phyloP scores from a whole-genome alignment of 2,329 filamentous ascomycete species.

The Nemania bipapillata region DNA sequence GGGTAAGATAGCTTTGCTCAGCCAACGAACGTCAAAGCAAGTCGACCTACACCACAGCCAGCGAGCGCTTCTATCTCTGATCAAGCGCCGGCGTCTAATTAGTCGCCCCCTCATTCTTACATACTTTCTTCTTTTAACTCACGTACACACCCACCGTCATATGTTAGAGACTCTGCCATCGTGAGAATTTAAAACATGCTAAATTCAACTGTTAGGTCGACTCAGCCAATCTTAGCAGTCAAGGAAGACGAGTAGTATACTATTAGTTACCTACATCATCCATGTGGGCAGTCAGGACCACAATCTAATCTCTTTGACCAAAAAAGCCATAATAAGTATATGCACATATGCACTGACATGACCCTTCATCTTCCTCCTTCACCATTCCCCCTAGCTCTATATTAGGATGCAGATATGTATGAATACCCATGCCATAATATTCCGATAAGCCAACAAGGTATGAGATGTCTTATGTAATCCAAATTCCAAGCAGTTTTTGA shows the following conservation, averaged over 20 bases:
- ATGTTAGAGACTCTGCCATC: conserved; percentile 5
- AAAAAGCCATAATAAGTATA: not conserved
- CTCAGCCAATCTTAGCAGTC: not conserved
- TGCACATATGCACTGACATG: not conserved
- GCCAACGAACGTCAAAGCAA: conserved; percentile 1
- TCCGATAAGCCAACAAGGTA: not conserved
- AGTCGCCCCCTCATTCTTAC: conserved; percentile 10
- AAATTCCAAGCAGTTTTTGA: not conserved
- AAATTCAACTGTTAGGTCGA: conserved; percentile 2
- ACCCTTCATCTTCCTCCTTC: conserved; percentile 14
- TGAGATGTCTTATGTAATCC: not conserved
- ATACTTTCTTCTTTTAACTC: not conserved
- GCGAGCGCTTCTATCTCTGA: not conserved
- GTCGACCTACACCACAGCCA: not conserved
- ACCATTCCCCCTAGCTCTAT: conserved; percentile 1
- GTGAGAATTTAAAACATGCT: conserved; percentile 11
- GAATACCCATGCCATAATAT: not conserved
- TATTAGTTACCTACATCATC: too few relatives aligned
- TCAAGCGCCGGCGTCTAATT: conserved; percentile 45
- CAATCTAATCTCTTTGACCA: not conserved
- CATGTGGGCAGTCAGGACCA: too few relatives aligned
- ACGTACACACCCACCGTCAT: not conserved
- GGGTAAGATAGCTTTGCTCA: conserved; percentile 6
- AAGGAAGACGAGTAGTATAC: not conserved
- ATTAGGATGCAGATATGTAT: not conserved